Conservation (phyloP, 2,329 filamentous ascomycete genomes). For the Aspergillus sp. region DNA sequence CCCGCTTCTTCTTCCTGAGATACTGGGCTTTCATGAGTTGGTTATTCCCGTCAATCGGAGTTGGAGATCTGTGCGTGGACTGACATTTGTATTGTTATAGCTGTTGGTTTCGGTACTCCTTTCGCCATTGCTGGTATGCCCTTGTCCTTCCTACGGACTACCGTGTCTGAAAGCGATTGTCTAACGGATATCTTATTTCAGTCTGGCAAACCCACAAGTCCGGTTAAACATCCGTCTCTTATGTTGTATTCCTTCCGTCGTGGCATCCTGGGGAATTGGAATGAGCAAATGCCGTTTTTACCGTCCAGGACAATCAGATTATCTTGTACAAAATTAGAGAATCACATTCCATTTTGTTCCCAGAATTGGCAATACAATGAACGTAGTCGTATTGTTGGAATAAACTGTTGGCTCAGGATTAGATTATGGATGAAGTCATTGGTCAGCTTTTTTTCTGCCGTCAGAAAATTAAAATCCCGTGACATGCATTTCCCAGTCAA, state of each 20-base stretch:
- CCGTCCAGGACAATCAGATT: conserved; percentile 20
- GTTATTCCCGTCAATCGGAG: conserved; percentile 20
- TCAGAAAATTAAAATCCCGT: conserved; percentile 35
- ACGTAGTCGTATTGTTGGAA: background rate
- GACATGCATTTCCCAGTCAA: conserved; percentile 17
- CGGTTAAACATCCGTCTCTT: conserved; percentile 25
- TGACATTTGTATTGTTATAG: conserved; percentile 39
- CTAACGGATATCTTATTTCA: conserved; percentile 31
- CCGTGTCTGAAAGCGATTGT: background rate
- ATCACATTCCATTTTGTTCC: conserved; percentile 21
- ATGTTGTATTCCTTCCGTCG: conserved; percentile 12
- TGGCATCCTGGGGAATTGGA: conserved; percentile 12
- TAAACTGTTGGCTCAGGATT: conserved; percentile 10
- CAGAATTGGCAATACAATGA: background rate
- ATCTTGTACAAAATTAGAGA: conserved; percentile 37
- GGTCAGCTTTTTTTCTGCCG: conserved; percentile 26
- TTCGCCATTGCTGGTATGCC: conserved; percentile 59
- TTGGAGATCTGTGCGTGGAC: conserved; percentile 12
- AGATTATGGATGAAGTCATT: conserved; percentile 40
- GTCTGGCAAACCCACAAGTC: conserved; percentile 65
- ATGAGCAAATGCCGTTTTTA: conserved; percentile 16
- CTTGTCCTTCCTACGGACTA: background rate
- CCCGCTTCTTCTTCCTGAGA: conserved; percentile 71
- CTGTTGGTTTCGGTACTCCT: conserved; percentile 51
- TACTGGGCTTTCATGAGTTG: conserved; percentile 77